phyloP scores from a whole-genome alignment of 163 green algal species.

The Scenedesmus sp. region DNA sequence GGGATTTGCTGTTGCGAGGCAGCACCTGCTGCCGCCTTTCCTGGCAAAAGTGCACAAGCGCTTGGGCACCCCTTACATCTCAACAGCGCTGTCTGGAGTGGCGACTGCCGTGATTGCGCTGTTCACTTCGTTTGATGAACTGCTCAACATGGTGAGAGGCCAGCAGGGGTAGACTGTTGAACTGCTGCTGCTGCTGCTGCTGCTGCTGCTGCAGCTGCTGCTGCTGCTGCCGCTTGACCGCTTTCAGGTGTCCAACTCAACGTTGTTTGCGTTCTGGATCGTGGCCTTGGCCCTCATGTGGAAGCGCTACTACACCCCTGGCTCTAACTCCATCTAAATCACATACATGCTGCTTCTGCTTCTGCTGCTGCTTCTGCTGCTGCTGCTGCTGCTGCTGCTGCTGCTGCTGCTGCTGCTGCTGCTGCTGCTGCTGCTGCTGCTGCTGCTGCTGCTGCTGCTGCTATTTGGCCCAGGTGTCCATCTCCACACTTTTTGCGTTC shows the following conservation, averaged over 20 bases:
- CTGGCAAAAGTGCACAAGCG: too few species aligned
- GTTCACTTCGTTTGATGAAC: constrained; percentile 37
- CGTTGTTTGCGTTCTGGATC: constrained; percentile 55
- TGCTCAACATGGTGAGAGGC: constrained; percentile 30
- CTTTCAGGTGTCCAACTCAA: constrained; percentile 41
- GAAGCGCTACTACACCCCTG: constrained; percentile 38
- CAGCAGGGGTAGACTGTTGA: not conserved
- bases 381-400: not conserved
- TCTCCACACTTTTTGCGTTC: constrained; percentile 50
- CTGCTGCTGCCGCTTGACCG: too few species aligned
- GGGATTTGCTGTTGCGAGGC: constrained; percentile 31
- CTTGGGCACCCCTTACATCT: not conserved
- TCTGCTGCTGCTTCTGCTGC: not conserved
- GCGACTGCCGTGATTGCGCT: constrained; percentile 36
- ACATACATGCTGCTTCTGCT: not conserved
- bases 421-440: not conserved
- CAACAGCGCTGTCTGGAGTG: constrained; percentile 46
- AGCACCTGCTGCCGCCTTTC: constrained; percentile 56
- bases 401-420: too few species aligned
- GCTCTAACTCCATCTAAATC: not conserved
- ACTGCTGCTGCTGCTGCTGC: not conserved
- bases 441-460: not conserved
- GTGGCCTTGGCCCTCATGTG: constrained; percentile 59
- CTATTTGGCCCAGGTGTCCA: constrained; percentile 26
- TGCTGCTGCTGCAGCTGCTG: too few species aligned